phyloP scores from a whole-genome alignment of 805 yeast genomes.

The Pichia scutulata region DNA sequence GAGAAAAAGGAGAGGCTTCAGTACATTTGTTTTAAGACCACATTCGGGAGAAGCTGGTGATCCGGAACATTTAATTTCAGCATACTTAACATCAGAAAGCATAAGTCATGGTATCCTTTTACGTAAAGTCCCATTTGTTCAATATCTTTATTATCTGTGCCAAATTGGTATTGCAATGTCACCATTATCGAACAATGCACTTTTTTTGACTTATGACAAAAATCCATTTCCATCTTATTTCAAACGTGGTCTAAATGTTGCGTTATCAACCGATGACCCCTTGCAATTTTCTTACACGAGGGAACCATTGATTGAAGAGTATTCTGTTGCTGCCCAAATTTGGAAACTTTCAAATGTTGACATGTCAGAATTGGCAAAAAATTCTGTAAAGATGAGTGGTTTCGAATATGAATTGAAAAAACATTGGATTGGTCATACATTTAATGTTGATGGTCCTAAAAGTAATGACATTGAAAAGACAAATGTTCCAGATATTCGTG shows the following conservation, averaged over 20 bases:
- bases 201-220: conserved; percentile 92
- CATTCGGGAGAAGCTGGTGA: conserved; percentile 99
- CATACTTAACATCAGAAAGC: conserved; percentile 83
- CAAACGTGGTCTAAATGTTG: conserved; percentile 88
- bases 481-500: conserved; percentile 87
- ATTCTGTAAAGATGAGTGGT: conserved; percentile 90
- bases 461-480: conserved; percentile 91
- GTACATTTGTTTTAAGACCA: conserved; percentile 91
- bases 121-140: conserved; percentile 91
- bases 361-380: conserved; percentile 93
- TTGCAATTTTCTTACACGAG: conserved; percentile 93
- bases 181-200: conserved; percentile 92
- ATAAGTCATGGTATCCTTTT: conserved; percentile 92
- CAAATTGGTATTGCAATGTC: conserved; percentile 99
- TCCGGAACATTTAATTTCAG: conserved; percentile 90
- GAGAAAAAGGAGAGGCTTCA: conserved; percentile 67
- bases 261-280: conserved; percentile 96
- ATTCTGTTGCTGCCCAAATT: conserved; percentile 96
- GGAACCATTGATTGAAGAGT: conserved; percentile 96
- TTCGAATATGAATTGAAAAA: conserved; percentile 80
- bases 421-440: conserved; percentile 85
- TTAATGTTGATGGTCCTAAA: conserved; percentile 48
- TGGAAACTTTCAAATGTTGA: conserved; percentile 91
- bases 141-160: conserved; percentile 85
- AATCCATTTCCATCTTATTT: conserved; percentile 91